Base-by-base conservation (phyloP, 2,329 filamentous ascomycete genomes). In the Nothomitra cinnamomea region DNA sequence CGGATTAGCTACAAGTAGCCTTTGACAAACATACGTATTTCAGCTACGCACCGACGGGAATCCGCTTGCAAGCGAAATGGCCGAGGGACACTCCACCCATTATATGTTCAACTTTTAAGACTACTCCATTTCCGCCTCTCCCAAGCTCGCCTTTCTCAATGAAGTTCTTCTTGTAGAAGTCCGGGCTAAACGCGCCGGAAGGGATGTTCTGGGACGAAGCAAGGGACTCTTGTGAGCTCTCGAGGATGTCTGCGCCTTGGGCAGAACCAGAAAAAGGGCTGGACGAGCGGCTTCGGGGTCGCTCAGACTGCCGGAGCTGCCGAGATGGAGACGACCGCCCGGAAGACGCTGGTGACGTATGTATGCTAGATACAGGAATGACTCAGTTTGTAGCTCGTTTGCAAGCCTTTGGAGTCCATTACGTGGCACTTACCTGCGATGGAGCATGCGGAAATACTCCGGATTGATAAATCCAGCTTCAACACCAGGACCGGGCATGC, bases 371-470 rank as follows among this genome's bases (percentile, higher is more conserved):
- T 2, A 10, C 17, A 12, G n/a, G 38, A 21, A 49, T 8, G 8
- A 32, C 17, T 49, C 24, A 49, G 25, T 15, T 35, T n/a, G 5
- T 5, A 6, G 13, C 5, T n/a, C 5, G 5, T 15, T n/a, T 25
- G 3, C 8, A 25, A 47, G 2, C 12, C 32, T 17, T 61, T 71
- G 64, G 67, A 73, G 66, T 66, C 72, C 66, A 15, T 74, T 70
- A 53, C 76, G 73, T 1, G 59, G 71, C 64, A 60, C 69, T 60
- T 35, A 49, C 45, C 45, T 49, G 24, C 45, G 45, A 35, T 79
- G 84, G 41, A 98, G 80, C 84, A 96, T 89, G 62, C 87, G 87
- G 68, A 98, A 98, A 72, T 98, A 98, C 52, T 88, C 80, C 1
- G 89, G 89, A 62, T 89, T 83, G 60, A 95, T 85, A 64, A 89